Evolutionary conservation across 768 basidiomycete species (phyloP), one percentile per base, ranked within the genome.

Genomic region (Baorangia bicolor): DNA sequence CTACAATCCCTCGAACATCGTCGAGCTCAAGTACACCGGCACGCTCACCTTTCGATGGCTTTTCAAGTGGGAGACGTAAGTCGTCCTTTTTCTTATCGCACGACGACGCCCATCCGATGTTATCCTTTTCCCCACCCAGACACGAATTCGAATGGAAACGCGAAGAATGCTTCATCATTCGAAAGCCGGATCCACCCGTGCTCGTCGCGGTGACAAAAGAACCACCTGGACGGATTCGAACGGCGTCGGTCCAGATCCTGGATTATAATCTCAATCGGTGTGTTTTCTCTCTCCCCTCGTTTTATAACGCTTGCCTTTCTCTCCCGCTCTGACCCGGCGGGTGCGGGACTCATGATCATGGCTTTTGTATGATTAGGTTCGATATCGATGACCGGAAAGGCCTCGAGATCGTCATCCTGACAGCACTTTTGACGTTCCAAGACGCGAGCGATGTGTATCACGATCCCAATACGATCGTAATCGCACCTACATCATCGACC

Each of bases 131-230:
- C 33, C 23, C 27, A 20, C 35, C 27, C 63, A 93, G 91, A 35
- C 87, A 93, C 57, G 83, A 87, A 40, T 92, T 90, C 58, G 91
- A 92, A 65, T 94, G 92, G 91, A 88, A 84, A 65, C 80, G 87
- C 41, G 90, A 92, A 65, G 87, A 88, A 61, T 92, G 90, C 71
- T 92, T 79, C 70, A 82, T 93, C 70, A 69, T 92, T 40, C 83
- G 91, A 21, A 92, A 92, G 66, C 92, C 91, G 10, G 92, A 94
- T 60, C 92, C 92, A 7, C 88, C 92, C 40, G 90, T 94, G 2
- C 80, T 92, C 11, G 86, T 94, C 13, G 90, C 90, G 0, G 78
- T 92, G 28, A 91, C 89, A 3, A 91, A 87, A 64, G 92, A 92
- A 56, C 81, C 84, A 2, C 75, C 84, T 2, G 86, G 87, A 8